Base-by-base conservation (phyloP, 176 grass and related monocot genomes). In the Phoenix roebelenii region DNA sequence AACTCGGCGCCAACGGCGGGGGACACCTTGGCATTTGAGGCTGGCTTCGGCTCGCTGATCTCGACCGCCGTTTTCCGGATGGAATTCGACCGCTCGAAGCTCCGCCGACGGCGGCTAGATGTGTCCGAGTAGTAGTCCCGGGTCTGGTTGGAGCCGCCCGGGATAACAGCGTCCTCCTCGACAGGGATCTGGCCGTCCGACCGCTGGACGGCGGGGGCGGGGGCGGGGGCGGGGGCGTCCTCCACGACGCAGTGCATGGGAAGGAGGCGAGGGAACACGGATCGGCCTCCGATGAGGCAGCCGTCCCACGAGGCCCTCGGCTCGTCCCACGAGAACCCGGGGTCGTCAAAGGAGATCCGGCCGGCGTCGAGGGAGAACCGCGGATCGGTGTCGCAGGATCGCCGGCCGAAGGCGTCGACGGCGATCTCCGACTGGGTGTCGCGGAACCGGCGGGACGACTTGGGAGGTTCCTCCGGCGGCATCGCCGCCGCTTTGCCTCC, bases 61-160 rank as follows among this genome's bases (percentile, higher is more conserved):
- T 83, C 70, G 20, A 73, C 64, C 18, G 67, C 65, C 3, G 73
- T 76, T 50, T 88, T 83, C 59, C 77, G 77, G 12, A 71, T 63
- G 35, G 89, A 95, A 72, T 22, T 57, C 0, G 89, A 88, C 56
- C 78, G 64, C 52, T 96, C 91, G 15, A 96, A 51, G 75, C 92
- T 97, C 24, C 83, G 81, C 3, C 92, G 76, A 60, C 78, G 72
- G 57, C 92, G 72, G 76, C 81, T 83, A 54, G 92, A 85, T 4
- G 92, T 85, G 55, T 97, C 80, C 4, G 87, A 20, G 83, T 95
- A 95, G 64, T 91, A 97, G 25, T 97, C 80, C 72, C 87, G 85
- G 52, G 92, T 97, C 75, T 97, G 92, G 25, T 63, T 26, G 12
- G 73, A 61, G 26, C 83, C 76, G 14, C 92, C 87, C 10, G 92